Conservation (phyloP, 2,329 filamentous ascomycete species). For the Phialocephala sp. region DNA sequence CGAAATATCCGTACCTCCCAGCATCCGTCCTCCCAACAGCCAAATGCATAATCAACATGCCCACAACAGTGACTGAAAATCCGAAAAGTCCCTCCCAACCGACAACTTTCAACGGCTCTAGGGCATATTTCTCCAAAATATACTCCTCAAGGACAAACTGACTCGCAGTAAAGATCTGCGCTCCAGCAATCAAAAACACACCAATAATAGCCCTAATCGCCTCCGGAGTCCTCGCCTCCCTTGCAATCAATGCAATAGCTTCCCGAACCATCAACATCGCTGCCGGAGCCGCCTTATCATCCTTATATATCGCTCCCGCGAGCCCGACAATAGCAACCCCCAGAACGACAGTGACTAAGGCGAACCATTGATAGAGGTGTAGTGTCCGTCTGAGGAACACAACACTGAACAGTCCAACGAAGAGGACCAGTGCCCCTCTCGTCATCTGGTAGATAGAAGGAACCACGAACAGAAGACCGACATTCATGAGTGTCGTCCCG, state of each 20-base stretch:
- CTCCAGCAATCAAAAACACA: conserved; percentile 87
- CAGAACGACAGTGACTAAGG: conserved; percentile 82
- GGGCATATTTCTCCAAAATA: conserved; percentile 79
- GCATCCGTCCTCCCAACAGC: conserved; percentile 75
- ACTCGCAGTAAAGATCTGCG: conserved; percentile 94
- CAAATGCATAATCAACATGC: conserved; percentile 82
- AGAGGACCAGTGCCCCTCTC: conserved; percentile 88
- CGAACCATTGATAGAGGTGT: conserved; percentile 89
- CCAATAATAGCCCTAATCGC: conserved; percentile 78
- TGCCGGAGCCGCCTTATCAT: conserved; percentile 51
- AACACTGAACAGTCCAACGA: conserved; percentile 95
- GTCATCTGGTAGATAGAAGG: conserved; percentile 99
- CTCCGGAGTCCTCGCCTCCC: conserved; percentile 54
- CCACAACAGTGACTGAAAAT: conserved; percentile 76
- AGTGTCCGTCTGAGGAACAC: conserved; percentile 83
- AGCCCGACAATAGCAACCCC: conserved; percentile 91
- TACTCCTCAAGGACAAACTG: conserved; percentile 97
- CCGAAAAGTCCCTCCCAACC: conserved; percentile 97
- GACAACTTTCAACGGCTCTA: conserved; percentile 82
- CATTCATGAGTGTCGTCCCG: conserved; percentile 97
- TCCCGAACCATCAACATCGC: conserved; percentile 47
- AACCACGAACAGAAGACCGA: conserved; percentile 89
- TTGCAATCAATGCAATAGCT: conserved; percentile 48
- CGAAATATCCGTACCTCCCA: conserved; percentile 85
- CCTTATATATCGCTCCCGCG: conserved; percentile 80